Base-by-base conservation (phyloP, 139 green algal species). In the Auxenochlorella pyrenoidosa region DNA sequence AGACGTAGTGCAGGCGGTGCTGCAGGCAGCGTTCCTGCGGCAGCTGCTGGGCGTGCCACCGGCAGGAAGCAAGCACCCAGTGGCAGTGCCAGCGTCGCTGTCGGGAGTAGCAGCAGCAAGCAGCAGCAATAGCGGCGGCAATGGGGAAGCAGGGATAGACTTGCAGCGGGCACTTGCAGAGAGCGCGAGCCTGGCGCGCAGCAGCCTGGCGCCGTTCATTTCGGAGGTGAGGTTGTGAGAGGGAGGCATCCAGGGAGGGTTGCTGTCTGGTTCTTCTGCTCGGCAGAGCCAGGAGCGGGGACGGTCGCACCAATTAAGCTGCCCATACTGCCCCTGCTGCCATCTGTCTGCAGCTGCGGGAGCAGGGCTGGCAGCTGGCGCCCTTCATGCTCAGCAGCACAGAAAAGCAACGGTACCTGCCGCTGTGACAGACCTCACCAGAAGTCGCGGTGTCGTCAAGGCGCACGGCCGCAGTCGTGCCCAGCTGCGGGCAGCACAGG, bases 1-100 rank as follows among this genome's bases (percentile, higher is more conserved):
- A 0, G 91, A 96, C 88, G 92, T 96, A 19, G 54, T 94, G 43
- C 89, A 92, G 75, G 91, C 90, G 22, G 85, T 96, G 41, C 84
- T 96, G 73, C 89, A 95, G n/a, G 90, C 93, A 22, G 93, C 90
- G 5, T 92, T 94, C 79, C 70, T 96, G n/a, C 88, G 94, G 28
- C 86, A 87, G 60, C 83, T 60, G 47, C 71, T 83, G 38, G 80
- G 36, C 28, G 78, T 68, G 58, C 58, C 63, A 8, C 76, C 78
- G 16, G 83, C 70, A 65, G 41, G 66, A 32, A 59, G 16, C 30
- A 38, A 22, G 15, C 44, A 79, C 73, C 51, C 66, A 12, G n/a
- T 54, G 66, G 60, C 63, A 73, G 89, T 40, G 40, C 34, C 63
- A 22, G 76, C 73, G 32, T 32, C 28, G 36, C 32, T 47, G 43